Evolutionary conservation across 2,329 filamentous ascomycete species (phyloP).

Genomic region (Penicillium brevicompactum): DNA sequence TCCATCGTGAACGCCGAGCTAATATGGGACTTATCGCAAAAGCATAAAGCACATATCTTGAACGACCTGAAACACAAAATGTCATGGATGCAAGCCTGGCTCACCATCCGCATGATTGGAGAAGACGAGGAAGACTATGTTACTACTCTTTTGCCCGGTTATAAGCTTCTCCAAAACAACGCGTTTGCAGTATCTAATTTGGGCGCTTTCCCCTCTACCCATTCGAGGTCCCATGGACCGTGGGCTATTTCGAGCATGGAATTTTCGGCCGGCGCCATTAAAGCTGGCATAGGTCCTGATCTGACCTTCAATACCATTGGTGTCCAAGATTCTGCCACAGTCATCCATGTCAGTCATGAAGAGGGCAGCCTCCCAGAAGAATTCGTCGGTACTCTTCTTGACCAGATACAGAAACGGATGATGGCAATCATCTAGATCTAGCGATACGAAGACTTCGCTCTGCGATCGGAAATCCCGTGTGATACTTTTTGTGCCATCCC

Average conservation of each 20-base stretch:
- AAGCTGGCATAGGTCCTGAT: background rate
- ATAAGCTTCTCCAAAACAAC: background rate
- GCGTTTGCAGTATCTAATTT: conserved; percentile 1
- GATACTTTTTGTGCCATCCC: no score
- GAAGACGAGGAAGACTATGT: conserved; percentile 7
- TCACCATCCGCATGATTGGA: background rate
- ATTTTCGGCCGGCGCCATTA: conserved; percentile 1
- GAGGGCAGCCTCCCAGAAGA: background rate
- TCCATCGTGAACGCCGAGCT: background rate
- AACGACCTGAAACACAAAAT: background rate
- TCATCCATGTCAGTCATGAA: conserved; percentile 5
- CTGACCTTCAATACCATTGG: conserved; percentile 3
- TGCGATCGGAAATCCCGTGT: no score
- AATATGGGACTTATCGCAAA: conserved; percentile 1
- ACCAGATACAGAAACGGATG: background rate
- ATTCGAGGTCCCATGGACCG: background rate
- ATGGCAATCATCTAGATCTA: background rate
- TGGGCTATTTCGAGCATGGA: conserved; percentile 8
- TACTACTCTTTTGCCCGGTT: background rate
- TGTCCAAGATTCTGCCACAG: background rate
- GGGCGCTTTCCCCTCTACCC: background rate
- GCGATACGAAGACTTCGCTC: no score
- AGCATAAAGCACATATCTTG: background rate
- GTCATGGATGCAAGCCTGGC: background rate
- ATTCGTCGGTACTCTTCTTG: background rate